phyloP scores from a whole-genome alignment of 2,329 filamentous ascomycete genomes.

The Xylariaceae sp. region DNA sequence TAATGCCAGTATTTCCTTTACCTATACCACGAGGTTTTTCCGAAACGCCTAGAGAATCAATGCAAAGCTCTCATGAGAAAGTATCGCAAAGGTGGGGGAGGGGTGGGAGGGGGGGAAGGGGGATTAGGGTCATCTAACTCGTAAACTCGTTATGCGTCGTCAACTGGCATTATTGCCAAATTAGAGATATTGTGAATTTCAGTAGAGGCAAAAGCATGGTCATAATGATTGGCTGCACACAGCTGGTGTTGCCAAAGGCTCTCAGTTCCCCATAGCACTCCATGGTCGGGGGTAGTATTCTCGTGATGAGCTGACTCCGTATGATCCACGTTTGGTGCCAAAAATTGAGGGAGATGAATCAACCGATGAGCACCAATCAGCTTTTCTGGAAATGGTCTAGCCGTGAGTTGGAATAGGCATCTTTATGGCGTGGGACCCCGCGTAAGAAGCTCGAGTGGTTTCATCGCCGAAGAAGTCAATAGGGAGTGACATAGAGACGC shows the following conservation, averaged over 20 bases:
- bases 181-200: constrained; percentile 25
- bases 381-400: constrained; percentile 3
- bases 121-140: constrained; percentile 26
- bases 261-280: background rate
- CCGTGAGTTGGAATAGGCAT: constrained; percentile 29
- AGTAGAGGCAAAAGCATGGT: constrained; percentile 13
- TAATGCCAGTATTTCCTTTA: constrained; percentile 18
- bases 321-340: background rate
- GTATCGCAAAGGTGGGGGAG: too few relatives aligned
- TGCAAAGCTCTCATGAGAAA: constrained; percentile 14
- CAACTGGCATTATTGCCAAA: constrained; percentile 25
- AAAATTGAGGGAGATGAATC: background rate
- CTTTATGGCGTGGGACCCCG: constrained; percentile 18
- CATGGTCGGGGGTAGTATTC: background rate
- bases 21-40: constrained; percentile 19
- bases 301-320: background rate
- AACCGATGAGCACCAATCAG: background rate
- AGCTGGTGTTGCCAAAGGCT: background rate
- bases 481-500: constrained; percentile 13
- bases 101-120: too few relatives aligned
- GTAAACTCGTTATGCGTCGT: constrained; percentile 32
- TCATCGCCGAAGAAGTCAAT: constrained; percentile 16
- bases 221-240: background rate
- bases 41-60: constrained; percentile 26
- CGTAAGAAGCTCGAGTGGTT: constrained; percentile 10